Evolutionary conservation across 768 basidiomycete species (phyloP), one percentile per base, ranked within the genome.

Genomic region (Boletus subparvulus): DNA sequence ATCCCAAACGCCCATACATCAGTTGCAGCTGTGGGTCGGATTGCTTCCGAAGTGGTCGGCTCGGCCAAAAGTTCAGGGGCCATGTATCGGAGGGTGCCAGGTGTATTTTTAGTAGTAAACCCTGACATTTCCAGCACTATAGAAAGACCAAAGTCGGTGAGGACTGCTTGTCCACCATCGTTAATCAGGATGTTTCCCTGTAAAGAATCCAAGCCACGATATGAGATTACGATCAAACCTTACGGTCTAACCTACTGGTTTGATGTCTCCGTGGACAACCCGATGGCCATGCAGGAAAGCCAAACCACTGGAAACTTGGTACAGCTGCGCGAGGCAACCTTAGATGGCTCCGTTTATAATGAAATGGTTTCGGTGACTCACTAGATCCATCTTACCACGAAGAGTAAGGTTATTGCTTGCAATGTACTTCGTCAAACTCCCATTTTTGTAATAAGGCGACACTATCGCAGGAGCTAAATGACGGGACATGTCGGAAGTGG

Each of bases 61-160:
- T 55, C 50, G 61, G 37, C 56, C 39, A 70, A 49, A 43, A 78
- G 63, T 50, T 78, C 77, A 4, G 64, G 63, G 7, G 75, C 73
- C 73, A 77, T 78, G 63, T 77, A 78, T 33, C 75, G 67, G 37
- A 69, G 65, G 7, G 76, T 77, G 16, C 69, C 69, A n/a, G 72
- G 73, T 4, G 69, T 57, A 19, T 65, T 59, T 17, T 66, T 70
- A 1, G 76, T 74, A 11, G 75, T 75, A 47, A 73, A 76, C 6
- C 76, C 73, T 24, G 68, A 63, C 41, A 61, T 59, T 45, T 73
- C 73, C n/a, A 76, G 52, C 14, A 77, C 66, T 32, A 69, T 65
- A 1, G 77, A 73, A 33, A 78, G 65, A 30, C 78, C 78, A 49
- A 78, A 78, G 52, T 78, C 77, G 7, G 75, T 58, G 39, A 78